Evolutionary conservation across 2,329 filamentous ascomycete genomes (phyloP), one percentile per base, ranked within the genome.

Genomic region (Annulohypoxylon truncatum): DNA sequence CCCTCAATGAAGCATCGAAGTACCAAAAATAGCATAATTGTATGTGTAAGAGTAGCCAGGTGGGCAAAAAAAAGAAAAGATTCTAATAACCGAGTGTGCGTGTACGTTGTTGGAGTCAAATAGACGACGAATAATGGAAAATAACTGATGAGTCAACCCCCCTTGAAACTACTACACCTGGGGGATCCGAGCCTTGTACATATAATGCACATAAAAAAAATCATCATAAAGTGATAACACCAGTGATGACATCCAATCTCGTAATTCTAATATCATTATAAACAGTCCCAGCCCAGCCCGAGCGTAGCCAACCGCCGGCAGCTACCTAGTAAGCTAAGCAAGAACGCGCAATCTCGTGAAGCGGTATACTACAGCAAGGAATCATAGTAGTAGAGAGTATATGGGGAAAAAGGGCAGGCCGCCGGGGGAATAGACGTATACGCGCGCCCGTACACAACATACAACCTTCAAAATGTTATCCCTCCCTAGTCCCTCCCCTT

Each of bases 231-330:
- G 15, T 22, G n/a, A 53, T n/a, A 52, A n/a, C 8, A 12, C 9
- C 22, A 18, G 13, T 18, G 7, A 20, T 18, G 4, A 18, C 4
- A 13, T 20, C 5, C 33, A 40, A 15, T 40, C 22, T 53, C 15
- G 13, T 54, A 46, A 44, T 55, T 46, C 15, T 38, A 55, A n/a
- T 46, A 15, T 44, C 50, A 53, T 53, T 53, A 54, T 28, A 54
- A 31, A 35, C 52, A 46, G 22, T n/a, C 35, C n/a, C 35, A 7
- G n/a, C 35, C 7, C 15, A 29, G 35, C 33, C 35, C 35, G n/a
- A 26, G 12, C 29, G 38, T 44, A 44, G 38, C 18, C 38, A 29
- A 42, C 33, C 51, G 8, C 51, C 35, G 20, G 33, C 44, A 48
- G 1, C 33, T 26, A 26, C 28, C 47, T 24, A 29, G 12, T 29